phyloP scores from a whole-genome alignment of 306 rosid species.

The Sechiopsis laciniata region DNA sequence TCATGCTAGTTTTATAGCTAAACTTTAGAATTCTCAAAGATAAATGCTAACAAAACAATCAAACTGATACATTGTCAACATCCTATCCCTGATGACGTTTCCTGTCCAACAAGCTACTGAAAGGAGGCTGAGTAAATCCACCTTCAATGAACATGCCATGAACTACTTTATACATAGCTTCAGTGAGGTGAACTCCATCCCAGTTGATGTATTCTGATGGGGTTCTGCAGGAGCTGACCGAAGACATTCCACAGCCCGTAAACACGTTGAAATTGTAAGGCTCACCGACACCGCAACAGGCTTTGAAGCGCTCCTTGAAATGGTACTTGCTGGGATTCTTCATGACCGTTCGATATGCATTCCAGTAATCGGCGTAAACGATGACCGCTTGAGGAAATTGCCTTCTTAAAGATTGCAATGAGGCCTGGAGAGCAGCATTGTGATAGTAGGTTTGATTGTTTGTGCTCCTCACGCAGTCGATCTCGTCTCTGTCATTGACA shows the following conservation, averaged over 20 bases:
- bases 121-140: slow-evolving; percentile 55
- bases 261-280: slow-evolving; percentile 51
- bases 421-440: slow-evolving; percentile 43
- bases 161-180: slow-evolving; percentile 76
- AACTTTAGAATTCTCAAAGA: neutral
- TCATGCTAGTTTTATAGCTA: neutral
- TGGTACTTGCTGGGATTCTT: slow-evolving; percentile 48
- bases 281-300: slow-evolving; percentile 73
- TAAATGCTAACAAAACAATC: slow-evolving; percentile 6
- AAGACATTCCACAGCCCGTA: slow-evolving; percentile 53
- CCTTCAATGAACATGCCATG: slow-evolving; percentile 66
- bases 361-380: slow-evolving; percentile 68
- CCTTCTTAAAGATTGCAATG: slow-evolving; percentile 43
- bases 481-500: slow-evolving; percentile 52
- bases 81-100: slow-evolving; percentile 43
- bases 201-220: slow-evolving; percentile 75
- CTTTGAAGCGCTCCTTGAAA: slow-evolving; percentile 50
- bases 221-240: slow-evolving; percentile 38
- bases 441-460: slow-evolving; percentile 54
- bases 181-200: slow-evolving; percentile 97
- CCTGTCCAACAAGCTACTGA: slow-evolving; percentile 46
- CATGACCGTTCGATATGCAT: slow-evolving; percentile 57
- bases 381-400: slow-evolving; percentile 60
- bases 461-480: slow-evolving; percentile 64
- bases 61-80: neutral